Conservation (phyloP, 1,284 basidiomycete genomes). For the Neonothopanus nambi region DNA sequence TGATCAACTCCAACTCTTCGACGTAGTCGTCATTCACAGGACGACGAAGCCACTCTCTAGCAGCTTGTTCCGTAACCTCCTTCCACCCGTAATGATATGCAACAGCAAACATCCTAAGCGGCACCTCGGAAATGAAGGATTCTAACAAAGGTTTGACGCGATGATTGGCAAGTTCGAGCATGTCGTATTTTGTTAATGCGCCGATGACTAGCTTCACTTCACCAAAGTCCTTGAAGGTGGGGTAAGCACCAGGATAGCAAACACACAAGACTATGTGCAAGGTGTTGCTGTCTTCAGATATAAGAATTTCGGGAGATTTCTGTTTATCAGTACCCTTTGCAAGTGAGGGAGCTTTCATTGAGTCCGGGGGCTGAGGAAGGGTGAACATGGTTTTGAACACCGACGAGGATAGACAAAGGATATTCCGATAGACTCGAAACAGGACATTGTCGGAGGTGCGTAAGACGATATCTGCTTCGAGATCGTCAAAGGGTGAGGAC, state of each 20-base stretch:
- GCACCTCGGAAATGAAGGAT: background rate
- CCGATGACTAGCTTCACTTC: background rate
- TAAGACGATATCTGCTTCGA: slow-evolving; percentile 34
- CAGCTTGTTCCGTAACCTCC: background rate
- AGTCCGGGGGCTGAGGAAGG: slow-evolving; percentile 23
- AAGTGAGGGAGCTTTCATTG: background rate
- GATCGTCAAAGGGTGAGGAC: slow-evolving; percentile 8
- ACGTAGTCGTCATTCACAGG: background rate
- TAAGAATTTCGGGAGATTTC: background rate
- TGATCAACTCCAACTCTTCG: background rate
- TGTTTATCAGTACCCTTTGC: background rate
- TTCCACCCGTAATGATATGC: background rate
- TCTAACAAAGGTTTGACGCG: background rate
- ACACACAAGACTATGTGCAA: background rate
- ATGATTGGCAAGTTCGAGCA: background rate
- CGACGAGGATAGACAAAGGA: slow-evolving; percentile 34
- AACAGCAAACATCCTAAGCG: background rate
- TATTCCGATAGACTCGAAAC: slow-evolving; percentile 32
- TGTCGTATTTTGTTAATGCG: background rate
- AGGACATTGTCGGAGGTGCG: slow-evolving; percentile 32
- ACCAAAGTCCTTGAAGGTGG: background rate
- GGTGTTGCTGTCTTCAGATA: background rate
- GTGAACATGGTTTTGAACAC: slow-evolving; percentile 38
- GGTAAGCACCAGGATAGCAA: background rate
- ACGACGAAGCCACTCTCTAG: background rate